Percentiles rank a stretch among this genome's conserved stretches.
These are phyloP conservation scores for Fusarium incarnatum DNA, from an alignment of 2,329 filamentous ascomycete genomes.

Conservation along the genomic window DNA sequence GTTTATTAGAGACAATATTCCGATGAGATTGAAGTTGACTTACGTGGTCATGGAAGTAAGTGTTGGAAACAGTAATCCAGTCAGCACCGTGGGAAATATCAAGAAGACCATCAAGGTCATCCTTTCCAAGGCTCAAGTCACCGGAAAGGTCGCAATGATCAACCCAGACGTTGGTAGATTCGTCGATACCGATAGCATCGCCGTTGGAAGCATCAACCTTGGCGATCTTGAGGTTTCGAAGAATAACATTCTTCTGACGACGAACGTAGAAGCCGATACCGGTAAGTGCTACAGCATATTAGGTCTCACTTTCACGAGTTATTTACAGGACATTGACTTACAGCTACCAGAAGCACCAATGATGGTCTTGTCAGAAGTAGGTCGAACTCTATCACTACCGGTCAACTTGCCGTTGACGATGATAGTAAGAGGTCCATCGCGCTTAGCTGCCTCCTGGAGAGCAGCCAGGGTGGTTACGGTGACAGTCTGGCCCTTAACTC, in stretches of 20 bases:
- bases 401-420: constrained; percentile 47
- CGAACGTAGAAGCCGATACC: constrained; percentile 66
- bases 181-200: constrained; percentile 70
- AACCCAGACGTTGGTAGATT: constrained; percentile 70
- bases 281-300: constrained; percentile 48
- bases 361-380: constrained; percentile 58
- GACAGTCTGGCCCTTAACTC: constrained; percentile 46
- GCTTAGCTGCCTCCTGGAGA: constrained; percentile 46
- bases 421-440: constrained; percentile 46
- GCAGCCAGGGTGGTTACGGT: constrained; percentile 45
- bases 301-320: too few species aligned
- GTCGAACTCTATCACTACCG: constrained; percentile 41
- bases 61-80: constrained; percentile 63
- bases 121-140: constrained; percentile 70
- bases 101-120: constrained; percentile 75
- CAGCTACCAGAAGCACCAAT: constrained; percentile 52
- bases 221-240: constrained; percentile 70
- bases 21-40: too few species aligned
- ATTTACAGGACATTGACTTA: constrained; percentile 7
- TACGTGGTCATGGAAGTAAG: constrained; percentile 49
- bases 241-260: constrained; percentile 67
- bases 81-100: constrained; percentile 73
- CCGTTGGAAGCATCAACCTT: constrained; percentile 66
- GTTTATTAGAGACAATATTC: too few species aligned
- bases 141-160: constrained; percentile 75